These are phyloP conservation scores for Exobasidium rhododendri DNA, from an alignment of 1,284 basidiomycete genomes.

Conservation along the genomic window DNA sequence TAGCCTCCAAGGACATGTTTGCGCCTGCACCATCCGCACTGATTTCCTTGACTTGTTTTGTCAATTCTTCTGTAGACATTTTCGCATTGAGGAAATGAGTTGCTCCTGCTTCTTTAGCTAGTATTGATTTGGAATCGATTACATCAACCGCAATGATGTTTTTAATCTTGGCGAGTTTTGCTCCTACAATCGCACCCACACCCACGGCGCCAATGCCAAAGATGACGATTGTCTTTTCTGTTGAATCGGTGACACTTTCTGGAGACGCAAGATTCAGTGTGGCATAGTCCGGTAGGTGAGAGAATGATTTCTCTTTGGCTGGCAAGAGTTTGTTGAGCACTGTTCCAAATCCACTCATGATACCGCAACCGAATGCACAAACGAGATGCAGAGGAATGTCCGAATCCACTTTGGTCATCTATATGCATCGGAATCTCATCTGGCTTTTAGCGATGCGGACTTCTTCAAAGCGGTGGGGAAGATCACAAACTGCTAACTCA, in stretches of 20 bases:
- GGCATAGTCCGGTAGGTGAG: background rate
- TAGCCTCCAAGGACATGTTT: background rate
- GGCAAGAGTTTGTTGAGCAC: slow-evolving; percentile 2
- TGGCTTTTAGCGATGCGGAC: too few relatives aligned
- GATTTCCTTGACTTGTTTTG: background rate
- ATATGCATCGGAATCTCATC: too few relatives aligned
- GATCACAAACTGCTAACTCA: too few relatives aligned
- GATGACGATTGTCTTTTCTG: background rate
- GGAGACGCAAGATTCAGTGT: background rate
- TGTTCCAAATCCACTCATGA: slow-evolving; percentile 1
- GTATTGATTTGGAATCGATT: background rate
- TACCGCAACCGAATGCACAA: background rate
- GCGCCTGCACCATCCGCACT: background rate
- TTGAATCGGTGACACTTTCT: background rate
- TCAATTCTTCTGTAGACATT: background rate
- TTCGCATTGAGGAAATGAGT: slow-evolving; percentile 1
- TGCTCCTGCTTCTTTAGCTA: slow-evolving; percentile 4
- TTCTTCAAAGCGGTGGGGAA: too few relatives aligned
- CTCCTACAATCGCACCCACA: slow-evolving; percentile 1
- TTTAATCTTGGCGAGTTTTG: background rate
- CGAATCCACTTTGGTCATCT: background rate
- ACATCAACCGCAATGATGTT: slow-evolving; percentile 4
- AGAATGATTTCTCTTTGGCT: background rate
- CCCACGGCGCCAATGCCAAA: slow-evolving; percentile 4
- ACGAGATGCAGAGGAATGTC: background rate